Conservation (phyloP, 495 filamentous ascomycete genomes). For the Penicillium psychrofluorescens region DNA sequence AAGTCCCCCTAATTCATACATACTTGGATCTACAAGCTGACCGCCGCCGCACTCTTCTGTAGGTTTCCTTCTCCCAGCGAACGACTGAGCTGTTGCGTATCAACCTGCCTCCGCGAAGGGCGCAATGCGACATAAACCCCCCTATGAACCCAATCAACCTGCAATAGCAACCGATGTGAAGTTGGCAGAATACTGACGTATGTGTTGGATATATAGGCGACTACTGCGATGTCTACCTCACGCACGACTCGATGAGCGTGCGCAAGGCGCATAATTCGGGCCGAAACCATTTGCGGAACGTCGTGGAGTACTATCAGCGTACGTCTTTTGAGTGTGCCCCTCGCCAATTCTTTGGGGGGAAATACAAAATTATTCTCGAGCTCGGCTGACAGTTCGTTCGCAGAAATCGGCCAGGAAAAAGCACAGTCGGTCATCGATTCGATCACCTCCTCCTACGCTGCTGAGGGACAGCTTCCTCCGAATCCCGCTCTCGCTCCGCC, state of each 20-base stretch:
- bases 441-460: slow-evolving; percentile 90
- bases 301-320: slow-evolving; percentile 98
- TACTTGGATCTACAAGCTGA: slow-evolving; percentile 34
- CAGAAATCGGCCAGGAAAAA: slow-evolving; percentile 97
- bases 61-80: slow-evolving; percentile 27
- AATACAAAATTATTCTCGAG: not conserved
- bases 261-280: slow-evolving; percentile 97
- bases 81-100: not conserved
- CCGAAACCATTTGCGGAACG: slow-evolving; percentile 92
- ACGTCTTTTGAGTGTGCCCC: slow-evolving; percentile 19
- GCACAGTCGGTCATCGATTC: slow-evolving; percentile 96
- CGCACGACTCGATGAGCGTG: slow-evolving; percentile 99
- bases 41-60: slow-evolving; percentile 58
- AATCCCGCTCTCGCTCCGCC: slow-evolving; percentile 70
- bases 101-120: slow-evolving; percentile 4
- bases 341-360: not conserved
- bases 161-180: no score
- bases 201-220: slow-evolving; percentile 57
- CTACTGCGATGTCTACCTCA: slow-evolving; percentile 99
- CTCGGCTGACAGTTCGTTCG: not conserved
- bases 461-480: slow-evolving; percentile 77
- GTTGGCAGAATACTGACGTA: slow-evolving; percentile 3
- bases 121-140: slow-evolving; percentile 4
- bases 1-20: slow-evolving; percentile 34
- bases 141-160: not conserved